Evolutionary conservation across 176 grass and related monocot genomes (phyloP), one percentile per base, ranked within the genome.

Genomic region (Avena eriantha): DNA sequence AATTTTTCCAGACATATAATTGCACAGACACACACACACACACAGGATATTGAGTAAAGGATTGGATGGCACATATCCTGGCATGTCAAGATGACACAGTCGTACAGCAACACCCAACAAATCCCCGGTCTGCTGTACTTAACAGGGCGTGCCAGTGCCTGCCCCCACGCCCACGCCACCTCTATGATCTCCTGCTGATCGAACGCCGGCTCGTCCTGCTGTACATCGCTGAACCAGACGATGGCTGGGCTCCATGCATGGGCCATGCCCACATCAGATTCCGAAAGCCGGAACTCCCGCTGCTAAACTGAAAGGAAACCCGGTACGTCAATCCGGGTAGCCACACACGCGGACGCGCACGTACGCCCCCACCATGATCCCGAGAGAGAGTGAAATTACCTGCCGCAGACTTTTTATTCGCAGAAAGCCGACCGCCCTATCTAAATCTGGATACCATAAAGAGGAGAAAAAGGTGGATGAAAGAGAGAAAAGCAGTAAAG

Each of bases 381-480:
- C 6, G 39, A 17, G 50, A 19, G 29, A 66, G 49, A 33, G 64
- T 41, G 69, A 77, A 76, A 53, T 75, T 21, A 3, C 74, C 36
- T 21, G 54, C n/a, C n/a, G n/a, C 80, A 73, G 49, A 81, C 67
- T 69, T 85, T 77, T 5, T 17, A 18, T 58, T 79, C 19, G 56
- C 80, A 50, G 67, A 91, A 91, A 87, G 89, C 81, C 68, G 69
- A 84, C 85, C 85, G 41, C 36, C 10, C 80, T 69, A 84, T 90
- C 84, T 83, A 83, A 67, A 87, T 79, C 23, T 67, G 80, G 84
- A 84, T 84, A 74, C 47, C 80, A 19, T 14, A 69, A 79, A 72
- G 63, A 78, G 18, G 24, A 78, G 23, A 23, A 78, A 82, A 78
- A 86, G 43, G 41, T 46, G 21, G 58, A 48, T 3, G 58, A 63